A percentile compares a stretch with the other conserved stretches of the same genome.
Conservation (phyloP, 805 yeast genomes). For the Saturnispora quitensis region DNA sequence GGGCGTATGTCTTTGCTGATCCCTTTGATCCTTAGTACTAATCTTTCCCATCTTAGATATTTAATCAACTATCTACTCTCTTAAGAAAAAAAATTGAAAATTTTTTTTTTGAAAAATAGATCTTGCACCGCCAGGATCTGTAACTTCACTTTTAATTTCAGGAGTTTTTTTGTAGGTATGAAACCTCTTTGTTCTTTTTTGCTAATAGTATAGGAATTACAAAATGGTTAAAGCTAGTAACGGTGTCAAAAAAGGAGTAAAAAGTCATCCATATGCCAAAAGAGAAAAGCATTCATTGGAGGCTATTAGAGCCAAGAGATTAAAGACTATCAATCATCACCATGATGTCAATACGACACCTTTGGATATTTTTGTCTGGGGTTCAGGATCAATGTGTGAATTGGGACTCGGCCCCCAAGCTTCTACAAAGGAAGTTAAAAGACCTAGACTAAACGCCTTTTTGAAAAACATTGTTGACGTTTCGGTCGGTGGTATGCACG, state of each 20-base stretch:
- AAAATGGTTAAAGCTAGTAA: background rate
- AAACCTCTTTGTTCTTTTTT: background rate
- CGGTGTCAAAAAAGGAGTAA: conserved; percentile 35
- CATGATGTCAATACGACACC: conserved; percentile 33
- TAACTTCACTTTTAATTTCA: background rate
- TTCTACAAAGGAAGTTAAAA: conserved; percentile 83
- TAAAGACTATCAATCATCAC: conserved; percentile 36
- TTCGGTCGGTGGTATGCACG: conserved; percentile 96
- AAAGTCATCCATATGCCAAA: conserved; percentile 25
- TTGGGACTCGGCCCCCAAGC: conserved; percentile 95
- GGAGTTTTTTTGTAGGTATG: background rate
- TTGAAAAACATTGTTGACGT: conserved; percentile 67
- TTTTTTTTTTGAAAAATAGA: conserved; percentile 2
- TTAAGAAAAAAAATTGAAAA: conserved; percentile 4
- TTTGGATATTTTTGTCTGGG: conserved; percentile 85
- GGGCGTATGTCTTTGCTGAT: conserved; percentile 71
- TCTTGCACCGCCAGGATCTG: conserved; percentile 3
- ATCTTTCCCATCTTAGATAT: conserved; percentile 53
- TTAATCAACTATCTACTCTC: background rate
- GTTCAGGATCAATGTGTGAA: conserved; percentile 96
- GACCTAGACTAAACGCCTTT: conserved; percentile 89
- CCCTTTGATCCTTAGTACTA: conserved; percentile 39
- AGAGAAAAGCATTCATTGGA: conserved; percentile 28
- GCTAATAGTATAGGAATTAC: background rate
- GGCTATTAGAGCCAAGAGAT: conserved; percentile 40